Evolutionary conservation across 2,329 filamentous ascomycete genomes (phyloP), one percentile per base, ranked within the genome.

Genomic region (Fusarium denticulatum): DNA sequence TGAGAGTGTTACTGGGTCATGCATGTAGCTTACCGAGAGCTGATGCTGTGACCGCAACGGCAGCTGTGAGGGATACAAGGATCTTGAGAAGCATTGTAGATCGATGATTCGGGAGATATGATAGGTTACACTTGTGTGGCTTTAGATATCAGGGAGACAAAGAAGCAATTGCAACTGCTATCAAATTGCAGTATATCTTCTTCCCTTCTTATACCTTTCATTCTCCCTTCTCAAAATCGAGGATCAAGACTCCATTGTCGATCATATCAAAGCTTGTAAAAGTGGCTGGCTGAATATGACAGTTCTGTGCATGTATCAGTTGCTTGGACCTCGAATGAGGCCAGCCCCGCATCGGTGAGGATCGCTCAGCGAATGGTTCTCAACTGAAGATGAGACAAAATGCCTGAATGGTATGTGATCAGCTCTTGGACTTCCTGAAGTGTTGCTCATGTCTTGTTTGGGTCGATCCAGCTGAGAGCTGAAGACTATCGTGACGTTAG

Each of bases 221-320:
- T 3, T 22, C 16, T 55, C 16, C 20, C 15, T 28, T 22, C 50
- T n/a, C 20, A 15, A 28, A 10, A 6, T 30, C 34, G 20, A 28
- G 1, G 3, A 28, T 28, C 24, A 11, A 28, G 4, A 28, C 18
- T 40, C 10, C 10, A 5, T 28, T n/a, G 49, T 22, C n/a, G 24
- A 37, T 37, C 34, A 10, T 18, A 28, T 55, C 50, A 55, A 7
- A 40, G 34, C 24, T 34, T 55, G 16, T 5, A 28, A 39, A 37
- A 28, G 34, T 55, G 50, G 50, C 50, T 55, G 50, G 50, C 50
- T 55, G 34, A 40, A 28, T 16, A 55, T 55, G 34, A 37, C 26
- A 6, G 24, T 28, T 39, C 12, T 11, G 10, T 55, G 34, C 34
- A 39, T 55, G 8, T 39, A 28, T 28, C 50, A 40, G 34, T 39